A percentile compares a stretch with the other conserved stretches of the same genome.
Conservation (phyloP, 1,284 basidiomycete genomes). For the Naganishia cerealis region DNA sequence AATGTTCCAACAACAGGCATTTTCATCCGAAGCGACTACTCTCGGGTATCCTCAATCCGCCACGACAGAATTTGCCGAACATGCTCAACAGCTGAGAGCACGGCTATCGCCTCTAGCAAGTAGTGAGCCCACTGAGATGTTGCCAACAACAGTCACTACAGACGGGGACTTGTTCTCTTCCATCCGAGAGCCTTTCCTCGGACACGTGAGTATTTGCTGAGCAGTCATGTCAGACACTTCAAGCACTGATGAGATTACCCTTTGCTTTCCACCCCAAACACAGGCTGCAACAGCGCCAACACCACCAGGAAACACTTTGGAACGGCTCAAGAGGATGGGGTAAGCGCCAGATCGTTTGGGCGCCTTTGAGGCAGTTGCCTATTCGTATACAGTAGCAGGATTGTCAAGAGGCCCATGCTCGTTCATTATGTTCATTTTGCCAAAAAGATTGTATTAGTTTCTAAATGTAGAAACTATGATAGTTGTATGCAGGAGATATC, state of each 20-base stretch:
- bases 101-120: conserved; percentile 21
- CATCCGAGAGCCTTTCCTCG: conserved; percentile 16
- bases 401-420: too few relatives aligned
- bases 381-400: too few relatives aligned
- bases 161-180: background rate
- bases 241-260: background rate
- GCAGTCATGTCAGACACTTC: too few relatives aligned
- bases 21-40: background rate
- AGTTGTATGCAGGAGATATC: background rate
- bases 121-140: background rate
- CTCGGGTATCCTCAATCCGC: background rate
- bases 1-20: background rate
- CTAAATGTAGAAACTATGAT: background rate
- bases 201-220: conserved; percentile 14
- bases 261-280: background rate
- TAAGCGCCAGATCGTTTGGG: too few relatives aligned
- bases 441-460: background rate
- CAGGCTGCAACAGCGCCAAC: conserved; percentile 27
- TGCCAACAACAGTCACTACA: background rate
- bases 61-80: conserved; percentile 3
- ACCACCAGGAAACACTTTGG: conserved; percentile 7
- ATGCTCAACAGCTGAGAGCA: conserved; percentile 20
- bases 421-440: background rate
- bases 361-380: too few relatives aligned
- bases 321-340: background rate